Evolutionary conservation across 345 rosid species (phyloP).

Genomic region (Cardamine resedifolia): DNA sequence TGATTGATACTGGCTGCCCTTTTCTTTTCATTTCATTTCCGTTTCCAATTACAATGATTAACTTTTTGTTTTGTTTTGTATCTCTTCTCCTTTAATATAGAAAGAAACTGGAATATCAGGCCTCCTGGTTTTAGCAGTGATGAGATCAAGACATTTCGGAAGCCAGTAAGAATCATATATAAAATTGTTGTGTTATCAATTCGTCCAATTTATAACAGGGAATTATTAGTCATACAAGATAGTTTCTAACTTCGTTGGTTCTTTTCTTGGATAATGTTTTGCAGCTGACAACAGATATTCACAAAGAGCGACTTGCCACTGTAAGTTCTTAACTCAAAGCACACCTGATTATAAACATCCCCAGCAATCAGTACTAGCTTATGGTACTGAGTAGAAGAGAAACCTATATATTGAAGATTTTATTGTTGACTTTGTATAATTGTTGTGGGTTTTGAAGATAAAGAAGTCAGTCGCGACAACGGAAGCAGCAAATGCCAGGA

Average conservation of each 20-base stretch:
- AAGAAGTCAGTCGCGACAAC: slow-evolving; percentile 60
- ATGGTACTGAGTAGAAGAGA: background rate
- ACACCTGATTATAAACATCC: background rate
- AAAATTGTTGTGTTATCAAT: background rate
- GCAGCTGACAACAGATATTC: slow-evolving; percentile 76
- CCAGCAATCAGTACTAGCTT: background rate
- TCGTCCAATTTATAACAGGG: background rate
- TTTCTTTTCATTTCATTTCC: slow-evolving; percentile 14
- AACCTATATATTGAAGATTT: background rate
- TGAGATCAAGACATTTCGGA: slow-evolving; percentile 83
- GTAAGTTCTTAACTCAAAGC: slow-evolving; percentile 48
- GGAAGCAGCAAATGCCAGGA: slow-evolving; percentile 58
- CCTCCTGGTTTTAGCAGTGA: slow-evolving; percentile 91
- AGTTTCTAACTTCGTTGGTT: slow-evolving; percentile 13
- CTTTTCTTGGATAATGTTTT: slow-evolving; percentile 23
- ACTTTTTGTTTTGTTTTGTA: slow-evolving; percentile 1
- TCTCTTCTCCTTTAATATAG: slow-evolving; percentile 47
- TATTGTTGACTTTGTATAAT: slow-evolving; percentile 7
- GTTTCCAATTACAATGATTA: slow-evolving; percentile 5
- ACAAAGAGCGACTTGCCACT: slow-evolving; percentile 83
- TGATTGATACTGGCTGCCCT: slow-evolving; percentile 13
- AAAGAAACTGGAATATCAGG: slow-evolving; percentile 85
- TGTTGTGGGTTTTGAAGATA: slow-evolving; percentile 49
- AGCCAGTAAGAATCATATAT: slow-evolving; percentile 55
- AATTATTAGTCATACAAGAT: background rate